A percentile compares a stretch with the other conserved stretches of the same genome.
Evolutionary conservation across 2,329 filamentous ascomycete species (phyloP).

Genomic region (Allantophomopsis lycopodina): DNA sequence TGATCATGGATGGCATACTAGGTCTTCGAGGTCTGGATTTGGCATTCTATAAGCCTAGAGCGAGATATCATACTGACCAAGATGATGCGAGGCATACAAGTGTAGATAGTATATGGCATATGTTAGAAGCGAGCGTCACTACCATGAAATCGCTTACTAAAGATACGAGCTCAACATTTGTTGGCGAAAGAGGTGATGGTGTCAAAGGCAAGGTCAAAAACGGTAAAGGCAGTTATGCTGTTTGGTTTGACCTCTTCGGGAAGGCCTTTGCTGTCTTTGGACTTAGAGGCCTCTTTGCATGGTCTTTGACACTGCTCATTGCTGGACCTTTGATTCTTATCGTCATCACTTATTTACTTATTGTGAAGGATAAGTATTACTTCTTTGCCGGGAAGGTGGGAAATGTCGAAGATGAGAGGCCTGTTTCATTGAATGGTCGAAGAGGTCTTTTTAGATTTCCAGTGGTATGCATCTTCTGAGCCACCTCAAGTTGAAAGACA

Average conservation of each 20-base stretch:
- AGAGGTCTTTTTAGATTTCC: slow-evolving; percentile 79
- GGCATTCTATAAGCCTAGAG: slow-evolving; percentile 77
- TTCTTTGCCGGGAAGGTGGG: slow-evolving; percentile 56
- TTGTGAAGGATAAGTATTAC: slow-evolving; percentile 71
- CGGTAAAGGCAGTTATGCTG: slow-evolving; percentile 52
- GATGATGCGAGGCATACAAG: slow-evolving; percentile 75
- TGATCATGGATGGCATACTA: slow-evolving; percentile 62
- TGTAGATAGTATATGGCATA: slow-evolving; percentile 70
- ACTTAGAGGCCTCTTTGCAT: slow-evolving; percentile 73
- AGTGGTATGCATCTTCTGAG: slow-evolving; percentile 31
- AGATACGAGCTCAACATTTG: slow-evolving; percentile 53
- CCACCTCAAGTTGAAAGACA: background rate
- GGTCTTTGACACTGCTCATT: slow-evolving; percentile 73
- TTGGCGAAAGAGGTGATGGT: slow-evolving; percentile 38
- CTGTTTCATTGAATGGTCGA: slow-evolving; percentile 57
- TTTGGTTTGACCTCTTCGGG: slow-evolving; percentile 94
- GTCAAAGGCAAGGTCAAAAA: slow-evolving; percentile 49
- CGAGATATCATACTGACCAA: slow-evolving; percentile 81
- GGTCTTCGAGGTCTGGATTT: slow-evolving; percentile 83
- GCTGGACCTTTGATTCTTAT: slow-evolving; percentile 64
- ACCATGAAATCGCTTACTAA: slow-evolving; percentile 61
- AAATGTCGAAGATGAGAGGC: slow-evolving; percentile 43
- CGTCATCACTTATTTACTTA: slow-evolving; percentile 53
- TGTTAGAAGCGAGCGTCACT: slow-evolving; percentile 73
- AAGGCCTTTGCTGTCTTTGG: slow-evolving; percentile 64